Evolutionary conservation across 257 asterid genomes (phyloP).

Genomic region (Solanum chiquidenum): DNA sequence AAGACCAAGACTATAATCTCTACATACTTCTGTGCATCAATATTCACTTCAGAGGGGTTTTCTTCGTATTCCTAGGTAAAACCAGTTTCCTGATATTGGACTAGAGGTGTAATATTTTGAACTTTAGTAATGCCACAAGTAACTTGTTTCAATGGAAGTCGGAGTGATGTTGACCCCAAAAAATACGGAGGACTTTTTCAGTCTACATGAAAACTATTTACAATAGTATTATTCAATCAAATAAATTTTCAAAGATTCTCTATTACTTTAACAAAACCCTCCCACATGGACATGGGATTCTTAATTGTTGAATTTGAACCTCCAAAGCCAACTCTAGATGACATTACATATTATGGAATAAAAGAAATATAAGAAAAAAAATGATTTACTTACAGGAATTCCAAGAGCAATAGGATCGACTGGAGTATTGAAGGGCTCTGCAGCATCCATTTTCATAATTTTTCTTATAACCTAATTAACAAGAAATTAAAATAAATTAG

Average conservation of each 20-base stretch:
- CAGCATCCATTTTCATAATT: constrained; percentile 95
- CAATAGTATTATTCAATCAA: not conserved
- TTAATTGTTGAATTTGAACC: not conserved
- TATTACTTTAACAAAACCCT: not conserved
- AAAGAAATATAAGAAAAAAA: not conserved
- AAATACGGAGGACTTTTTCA: not conserved
- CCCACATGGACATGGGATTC: not conserved
- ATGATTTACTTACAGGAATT: constrained; percentile 42
- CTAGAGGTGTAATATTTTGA: not conserved
- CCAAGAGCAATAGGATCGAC: constrained; percentile 89
- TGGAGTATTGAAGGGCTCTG: constrained; percentile 83
- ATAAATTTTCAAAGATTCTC: not conserved
- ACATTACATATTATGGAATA: not conserved
- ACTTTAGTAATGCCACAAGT: not conserved
- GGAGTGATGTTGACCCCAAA: not conserved
- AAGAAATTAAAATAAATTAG: constrained; percentile 7
- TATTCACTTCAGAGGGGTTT: not conserved
- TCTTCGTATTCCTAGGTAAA: not conserved
- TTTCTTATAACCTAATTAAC: constrained; percentile 60
- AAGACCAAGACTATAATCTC: not conserved
- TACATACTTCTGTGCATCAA: not conserved
- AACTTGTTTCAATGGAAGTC: not conserved
- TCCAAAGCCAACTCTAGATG: not conserved
- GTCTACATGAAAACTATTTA: not conserved
- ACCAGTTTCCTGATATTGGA: not conserved